Evolutionary conservation across 805 yeast species (phyloP).

Genomic region (Groenewaldozyma salmanticensis): DNA sequence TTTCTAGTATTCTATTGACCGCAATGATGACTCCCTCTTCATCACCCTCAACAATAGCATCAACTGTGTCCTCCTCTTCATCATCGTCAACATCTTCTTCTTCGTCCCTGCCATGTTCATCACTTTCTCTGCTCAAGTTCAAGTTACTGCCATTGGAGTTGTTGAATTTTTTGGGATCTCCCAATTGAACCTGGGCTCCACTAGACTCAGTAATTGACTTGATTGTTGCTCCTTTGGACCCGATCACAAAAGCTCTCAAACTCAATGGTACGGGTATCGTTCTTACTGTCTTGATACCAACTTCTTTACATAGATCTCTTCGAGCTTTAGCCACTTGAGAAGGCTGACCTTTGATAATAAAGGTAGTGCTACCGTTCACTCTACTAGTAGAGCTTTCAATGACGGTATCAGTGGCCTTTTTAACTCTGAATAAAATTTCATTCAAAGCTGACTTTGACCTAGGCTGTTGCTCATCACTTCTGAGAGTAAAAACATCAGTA

Average conservation of each 20-base stretch:
- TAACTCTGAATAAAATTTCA: constrained; percentile 54
- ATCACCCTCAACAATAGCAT: constrained; percentile 71
- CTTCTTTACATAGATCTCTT: constrained; percentile 61
- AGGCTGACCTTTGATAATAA: constrained; percentile 68
- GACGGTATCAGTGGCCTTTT: constrained; percentile 49
- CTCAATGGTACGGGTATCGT: constrained; percentile 63
- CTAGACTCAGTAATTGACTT: constrained; percentile 66
- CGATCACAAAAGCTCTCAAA: constrained; percentile 71
- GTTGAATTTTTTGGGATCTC: constrained; percentile 17
- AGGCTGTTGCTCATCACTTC: constrained; percentile 56
- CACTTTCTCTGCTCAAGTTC: neutral
- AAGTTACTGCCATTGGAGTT: neutral
- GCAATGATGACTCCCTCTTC: constrained; percentile 74
- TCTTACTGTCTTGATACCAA: constrained; percentile 63
- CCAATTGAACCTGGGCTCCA: constrained; percentile 64
- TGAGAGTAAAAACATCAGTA: constrained; percentile 73
- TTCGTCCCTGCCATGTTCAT: constrained; percentile 1
- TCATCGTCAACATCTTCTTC: constrained; percentile 34
- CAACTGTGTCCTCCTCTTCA: constrained; percentile 52
- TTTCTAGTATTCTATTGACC: constrained; percentile 53
- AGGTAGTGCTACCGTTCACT: constrained; percentile 68
- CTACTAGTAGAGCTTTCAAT: constrained; percentile 78
- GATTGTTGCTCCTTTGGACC: constrained; percentile 74
- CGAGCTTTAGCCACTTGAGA: constrained; percentile 59
- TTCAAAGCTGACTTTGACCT: constrained; percentile 54